Evolutionary conservation across 345 rosid genomes (phyloP).

Genomic region (Trapa incisa): DNA sequence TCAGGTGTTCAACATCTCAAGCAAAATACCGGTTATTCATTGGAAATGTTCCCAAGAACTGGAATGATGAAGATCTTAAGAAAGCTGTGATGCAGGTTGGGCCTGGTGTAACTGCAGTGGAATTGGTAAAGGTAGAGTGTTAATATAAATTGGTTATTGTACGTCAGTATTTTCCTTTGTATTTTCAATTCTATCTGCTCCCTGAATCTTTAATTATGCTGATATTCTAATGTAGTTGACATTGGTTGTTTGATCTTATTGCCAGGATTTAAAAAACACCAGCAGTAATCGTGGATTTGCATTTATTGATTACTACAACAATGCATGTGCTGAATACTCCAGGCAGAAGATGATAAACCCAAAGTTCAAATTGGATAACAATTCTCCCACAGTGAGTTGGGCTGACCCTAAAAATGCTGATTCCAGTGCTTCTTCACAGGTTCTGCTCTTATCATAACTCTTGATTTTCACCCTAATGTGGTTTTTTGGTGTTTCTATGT

Average conservation of each 20-base stretch:
- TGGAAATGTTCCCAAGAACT: slow-evolving; percentile 73
- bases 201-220: background rate
- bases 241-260: slow-evolving; percentile 4
- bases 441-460: slow-evolving; percentile 8
- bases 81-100: slow-evolving; percentile 51
- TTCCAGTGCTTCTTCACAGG: slow-evolving; percentile 69
- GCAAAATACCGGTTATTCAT: slow-evolving; percentile 76
- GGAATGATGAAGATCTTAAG: slow-evolving; percentile 61
- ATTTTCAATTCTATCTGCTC: background rate
- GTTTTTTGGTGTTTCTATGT: background rate
- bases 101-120: slow-evolving; percentile 67
- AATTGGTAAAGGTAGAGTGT: slow-evolving; percentile 63
- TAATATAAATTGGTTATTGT: background rate
- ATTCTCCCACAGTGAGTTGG: slow-evolving; percentile 92
- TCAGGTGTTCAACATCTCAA: slow-evolving; percentile 77
- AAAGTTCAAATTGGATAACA: slow-evolving; percentile 67
- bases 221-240: background rate
- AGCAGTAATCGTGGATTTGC: slow-evolving; percentile 77
- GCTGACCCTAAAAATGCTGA: slow-evolving; percentile 82
- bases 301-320: slow-evolving; percentile 76
- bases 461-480: background rate
- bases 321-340: slow-evolving; percentile 87
- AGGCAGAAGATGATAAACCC: slow-evolving; percentile 76
- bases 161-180: background rate
- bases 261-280: slow-evolving; percentile 59